A percentile compares a stretch with the other conserved stretches of the same genome.
phyloP scores from a whole-genome alignment of 73 alveolate species.

The Uronychia setigera region DNA sequence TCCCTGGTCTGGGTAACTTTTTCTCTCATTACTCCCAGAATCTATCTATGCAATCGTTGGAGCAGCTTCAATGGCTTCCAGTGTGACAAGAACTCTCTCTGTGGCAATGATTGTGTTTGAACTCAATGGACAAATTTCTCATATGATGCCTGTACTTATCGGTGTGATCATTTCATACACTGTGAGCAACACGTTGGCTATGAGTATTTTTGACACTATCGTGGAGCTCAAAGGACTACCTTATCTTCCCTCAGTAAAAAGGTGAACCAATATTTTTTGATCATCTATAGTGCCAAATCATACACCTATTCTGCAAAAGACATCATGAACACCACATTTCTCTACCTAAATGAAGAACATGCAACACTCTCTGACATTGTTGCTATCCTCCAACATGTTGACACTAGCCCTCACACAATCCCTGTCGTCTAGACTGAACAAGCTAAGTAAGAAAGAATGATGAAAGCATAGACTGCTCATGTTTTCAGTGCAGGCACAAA shows the following conservation, averaged over 20 bases:
- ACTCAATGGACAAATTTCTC: constrained; percentile 82
- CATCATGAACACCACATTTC: constrained; percentile 69
- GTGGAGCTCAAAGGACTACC: constrained; percentile 88
- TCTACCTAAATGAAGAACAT: constrained; percentile 12
- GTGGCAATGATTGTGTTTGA: constrained; percentile 93
- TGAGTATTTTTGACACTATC: constrained; percentile 84
- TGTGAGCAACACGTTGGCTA: constrained; percentile 75
- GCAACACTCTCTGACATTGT: constrained; percentile 47
- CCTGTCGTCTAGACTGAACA: constrained; percentile 60
- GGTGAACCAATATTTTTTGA: neutral
- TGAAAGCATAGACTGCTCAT: constrained; percentile 1
- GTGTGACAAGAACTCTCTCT: constrained; percentile 89
- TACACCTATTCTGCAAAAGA: constrained; percentile 79
- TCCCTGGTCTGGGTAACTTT: neutral
- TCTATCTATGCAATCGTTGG: constrained; percentile 82
- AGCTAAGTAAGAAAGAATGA: neutral
- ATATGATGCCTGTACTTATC: constrained; percentile 80
- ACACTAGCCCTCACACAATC: constrained; percentile 20
- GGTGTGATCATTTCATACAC: constrained; percentile 85
- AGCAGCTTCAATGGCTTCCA: constrained; percentile 91
- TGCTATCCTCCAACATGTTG: constrained; percentile 8
- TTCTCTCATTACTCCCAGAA: neutral
- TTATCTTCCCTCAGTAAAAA: constrained; percentile 77
- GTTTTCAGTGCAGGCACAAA: constrained; percentile 48
- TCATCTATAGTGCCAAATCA: constrained; percentile 44